These are phyloP conservation scores for Elsinoe batatas DNA, from an alignment of 2,329 filamentous ascomycete genomes.

Conservation along the genomic window DNA sequence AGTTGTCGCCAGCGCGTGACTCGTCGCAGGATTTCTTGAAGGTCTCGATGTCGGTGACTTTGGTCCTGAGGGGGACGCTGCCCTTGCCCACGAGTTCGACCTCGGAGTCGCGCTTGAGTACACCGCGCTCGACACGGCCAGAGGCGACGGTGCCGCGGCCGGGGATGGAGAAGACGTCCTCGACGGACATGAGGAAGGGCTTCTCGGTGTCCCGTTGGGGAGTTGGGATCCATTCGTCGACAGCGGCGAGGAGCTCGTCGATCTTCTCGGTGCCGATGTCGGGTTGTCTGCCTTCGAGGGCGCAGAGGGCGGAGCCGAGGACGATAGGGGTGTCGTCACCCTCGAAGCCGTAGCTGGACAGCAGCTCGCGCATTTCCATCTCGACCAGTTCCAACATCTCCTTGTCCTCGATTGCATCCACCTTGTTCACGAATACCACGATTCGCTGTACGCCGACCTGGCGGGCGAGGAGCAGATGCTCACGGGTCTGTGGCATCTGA, in stretches of 20 bases:
- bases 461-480: conserved; percentile 93
- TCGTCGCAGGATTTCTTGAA: conserved; percentile 99
- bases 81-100: conserved; percentile 91
- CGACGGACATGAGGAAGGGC: conserved; percentile 97
- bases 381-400: conserved; percentile 99
- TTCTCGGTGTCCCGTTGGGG: conserved; percentile 91
- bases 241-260: conserved; percentile 78
- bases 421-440: conserved; percentile 99
- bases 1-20: conserved; percentile 95
- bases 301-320: conserved; percentile 92
- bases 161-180: conserved; percentile 51
- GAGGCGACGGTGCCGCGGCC: conserved; percentile 96
- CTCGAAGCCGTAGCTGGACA: conserved; percentile 88
- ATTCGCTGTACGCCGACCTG: conserved; percentile 98
- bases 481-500: conserved; percentile 98
- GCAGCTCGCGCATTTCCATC: conserved; percentile 99
- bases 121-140: conserved; percentile 92
- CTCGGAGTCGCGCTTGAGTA: conserved; percentile 86
- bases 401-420: conserved; percentile 91
- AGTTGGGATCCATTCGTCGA: conserved; percentile 94
- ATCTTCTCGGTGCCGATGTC: conserved; percentile 86
- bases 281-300: conserved; percentile 72
- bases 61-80: conserved; percentile 79
- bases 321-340: conserved; percentile 96
- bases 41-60: conserved; percentile 98